Conservation (phyloP, 805 yeast genomes). For the Candida nemodendra region DNA sequence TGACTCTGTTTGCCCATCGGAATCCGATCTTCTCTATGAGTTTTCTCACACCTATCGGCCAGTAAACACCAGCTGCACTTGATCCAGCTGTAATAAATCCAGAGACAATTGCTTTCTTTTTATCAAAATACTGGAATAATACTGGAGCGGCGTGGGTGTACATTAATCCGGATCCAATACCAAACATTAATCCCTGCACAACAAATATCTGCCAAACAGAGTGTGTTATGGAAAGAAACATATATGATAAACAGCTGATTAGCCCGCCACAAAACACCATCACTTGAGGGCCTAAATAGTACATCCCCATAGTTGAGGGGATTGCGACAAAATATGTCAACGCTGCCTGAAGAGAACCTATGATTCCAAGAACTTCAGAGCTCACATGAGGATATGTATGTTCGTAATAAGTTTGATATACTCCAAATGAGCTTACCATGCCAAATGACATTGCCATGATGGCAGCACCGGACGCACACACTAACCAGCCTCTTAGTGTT, state of each 20-base stretch:
- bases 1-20: constrained; percentile 51
- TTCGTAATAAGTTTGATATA: constrained; percentile 52
- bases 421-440: constrained; percentile 56
- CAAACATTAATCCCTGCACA: constrained; percentile 66
- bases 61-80: constrained; percentile 50
- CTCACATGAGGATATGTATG: constrained; percentile 40
- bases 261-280: constrained; percentile 41
- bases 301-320: constrained; percentile 42
- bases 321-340: constrained; percentile 46
- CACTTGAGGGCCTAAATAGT: constrained; percentile 43
- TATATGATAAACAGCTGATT: constrained; percentile 43
- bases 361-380: constrained; percentile 47
- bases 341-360: constrained; percentile 55
- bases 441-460: constrained; percentile 55
- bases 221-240: constrained; percentile 57
- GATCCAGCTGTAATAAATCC: constrained; percentile 49
- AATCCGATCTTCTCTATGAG: constrained; percentile 39
- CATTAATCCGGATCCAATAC: constrained; percentile 54
- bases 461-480: constrained; percentile 47
- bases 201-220: constrained; percentile 64
- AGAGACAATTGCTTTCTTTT: constrained; percentile 51
- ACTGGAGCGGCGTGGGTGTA: constrained; percentile 58
- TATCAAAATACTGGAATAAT: constrained; percentile 66
- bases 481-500: constrained; percentile 54
- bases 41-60: constrained; percentile 47